A percentile compares a stretch with the other conserved stretches of the same genome.
Conservation (phyloP, 805 yeast genomes). For the Zygoascus tannicola region DNA sequence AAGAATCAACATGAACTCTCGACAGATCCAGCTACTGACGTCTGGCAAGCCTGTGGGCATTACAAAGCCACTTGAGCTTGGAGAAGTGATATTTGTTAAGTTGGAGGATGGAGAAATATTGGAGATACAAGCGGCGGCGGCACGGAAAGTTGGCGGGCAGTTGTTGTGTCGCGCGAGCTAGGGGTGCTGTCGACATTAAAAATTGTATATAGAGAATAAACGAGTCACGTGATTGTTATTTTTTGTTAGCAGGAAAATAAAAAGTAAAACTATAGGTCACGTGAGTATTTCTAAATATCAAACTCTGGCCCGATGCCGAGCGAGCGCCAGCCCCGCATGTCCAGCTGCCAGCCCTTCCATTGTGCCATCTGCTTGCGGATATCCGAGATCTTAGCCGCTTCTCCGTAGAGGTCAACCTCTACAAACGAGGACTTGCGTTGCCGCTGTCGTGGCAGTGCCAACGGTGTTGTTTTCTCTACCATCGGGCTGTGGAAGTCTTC, state of each 20-base stretch:
- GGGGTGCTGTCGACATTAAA: no score
- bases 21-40: conserved; percentile 64
- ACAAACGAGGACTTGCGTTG: conserved; percentile 22
- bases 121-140: conserved; percentile 81
- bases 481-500: conserved; percentile 1
- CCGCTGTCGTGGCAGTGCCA: conserved; percentile 2
- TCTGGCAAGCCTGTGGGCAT: conserved; percentile 67
- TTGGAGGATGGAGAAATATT: conserved; percentile 44
- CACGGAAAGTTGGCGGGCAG: conserved; percentile 61
- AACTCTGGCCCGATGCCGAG: conserved; percentile 56
- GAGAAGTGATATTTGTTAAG: conserved; percentile 72
- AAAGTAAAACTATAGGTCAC: conserved; percentile 10
- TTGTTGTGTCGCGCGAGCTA: conserved; percentile 57
- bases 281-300: conserved; percentile 28
- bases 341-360: conserved; percentile 82
- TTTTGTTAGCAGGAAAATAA: not conserved
- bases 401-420: conserved; percentile 33
- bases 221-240: no score
- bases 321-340: conserved; percentile 75
- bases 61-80: conserved; percentile 76
- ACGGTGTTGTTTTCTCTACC: not conserved
- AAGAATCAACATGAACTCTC: conserved; percentile 50
- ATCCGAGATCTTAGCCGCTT: conserved; percentile 42
- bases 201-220: no score
- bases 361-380: conserved; percentile 43